A percentile compares a stretch with the other conserved stretches of the same genome.
Evolutionary conservation across 495 filamentous ascomycete species (phyloP).

Genomic region (Aspergillus wentii): DNA sequence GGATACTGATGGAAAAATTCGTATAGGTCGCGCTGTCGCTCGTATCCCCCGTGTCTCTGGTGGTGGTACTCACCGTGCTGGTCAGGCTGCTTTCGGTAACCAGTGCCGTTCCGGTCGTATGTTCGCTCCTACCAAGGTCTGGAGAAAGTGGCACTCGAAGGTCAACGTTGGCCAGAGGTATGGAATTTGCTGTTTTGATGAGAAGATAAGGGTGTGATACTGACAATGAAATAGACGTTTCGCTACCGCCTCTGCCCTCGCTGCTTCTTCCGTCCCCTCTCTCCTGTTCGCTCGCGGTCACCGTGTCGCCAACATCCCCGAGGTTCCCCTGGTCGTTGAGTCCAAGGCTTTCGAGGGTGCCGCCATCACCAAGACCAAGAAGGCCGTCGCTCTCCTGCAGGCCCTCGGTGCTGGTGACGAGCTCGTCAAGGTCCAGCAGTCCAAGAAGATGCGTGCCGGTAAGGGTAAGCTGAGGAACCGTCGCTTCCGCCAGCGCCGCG

Average conservation of each 20-base stretch:
- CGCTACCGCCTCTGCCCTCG: constrained; percentile 93
- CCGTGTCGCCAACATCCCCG: constrained; percentile 84
- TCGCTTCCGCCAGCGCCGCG: constrained; percentile 94
- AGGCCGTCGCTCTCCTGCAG: constrained; percentile 79
- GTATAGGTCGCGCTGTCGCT: constrained; percentile 90
- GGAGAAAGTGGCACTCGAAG: constrained; percentile 99
- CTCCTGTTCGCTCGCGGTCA: constrained; percentile 96
- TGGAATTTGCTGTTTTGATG: constrained; percentile 17
- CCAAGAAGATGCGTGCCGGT: constrained; percentile 90
- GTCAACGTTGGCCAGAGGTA: constrained; percentile 96
- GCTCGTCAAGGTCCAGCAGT: constrained; percentile 87
- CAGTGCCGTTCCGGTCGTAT: constrained; percentile 99
- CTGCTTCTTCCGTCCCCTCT: constrained; percentile 89
- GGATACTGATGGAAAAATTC: constrained; percentile 18
- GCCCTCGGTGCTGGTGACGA: constrained; percentile 86
- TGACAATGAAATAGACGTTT: constrained; percentile 62
- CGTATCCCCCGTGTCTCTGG: constrained; percentile 99
- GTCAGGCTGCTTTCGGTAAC: constrained; percentile 99
- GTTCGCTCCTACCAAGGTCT: constrained; percentile 99
- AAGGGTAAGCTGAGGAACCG: constrained; percentile 97
- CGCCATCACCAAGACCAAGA: constrained; percentile 81
- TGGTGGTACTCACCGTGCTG: constrained; percentile 99
- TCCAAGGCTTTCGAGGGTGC: constrained; percentile 75
- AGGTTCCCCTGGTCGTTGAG: constrained; percentile 94
- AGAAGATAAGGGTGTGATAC: neutral